Percentiles rank a stretch among this genome's conserved stretches.
phyloP scores from a whole-genome alignment of 768 basidiomycete genomes.

The Nidularia sp. region DNA sequence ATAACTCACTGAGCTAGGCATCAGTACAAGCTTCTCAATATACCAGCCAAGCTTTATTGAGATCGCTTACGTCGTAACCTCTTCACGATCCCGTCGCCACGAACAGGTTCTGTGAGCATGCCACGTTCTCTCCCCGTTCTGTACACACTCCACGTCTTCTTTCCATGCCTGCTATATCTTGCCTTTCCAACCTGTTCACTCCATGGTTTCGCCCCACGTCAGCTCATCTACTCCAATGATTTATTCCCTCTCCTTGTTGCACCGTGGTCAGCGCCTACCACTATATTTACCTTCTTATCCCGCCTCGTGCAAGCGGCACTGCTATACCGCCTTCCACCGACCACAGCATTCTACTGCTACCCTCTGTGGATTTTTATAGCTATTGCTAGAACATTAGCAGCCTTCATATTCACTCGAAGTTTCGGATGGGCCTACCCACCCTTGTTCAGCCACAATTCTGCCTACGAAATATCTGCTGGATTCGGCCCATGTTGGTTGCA shows the following conservation, averaged over 20 bases:
- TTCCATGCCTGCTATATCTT: conserved; percentile 10
- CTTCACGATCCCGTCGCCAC: background rate
- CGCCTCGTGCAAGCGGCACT: conserved; percentile 17
- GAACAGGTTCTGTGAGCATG: conserved; percentile 5
- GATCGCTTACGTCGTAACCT: too few species aligned
- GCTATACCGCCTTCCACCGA: conserved; percentile 10
- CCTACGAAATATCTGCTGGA: conserved; percentile 32
- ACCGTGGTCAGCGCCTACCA: conserved; percentile 27
- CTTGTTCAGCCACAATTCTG: conserved; percentile 33
- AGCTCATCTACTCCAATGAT: conserved; percentile 28
- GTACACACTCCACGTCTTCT: conserved; percentile 3
- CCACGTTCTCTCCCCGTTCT: background rate
- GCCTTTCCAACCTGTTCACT: conserved; percentile 10
- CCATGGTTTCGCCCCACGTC: conserved; percentile 28
- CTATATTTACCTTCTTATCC: conserved; percentile 17
- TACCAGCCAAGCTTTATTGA: too few species aligned
- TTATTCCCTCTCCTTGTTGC: conserved; percentile 25
- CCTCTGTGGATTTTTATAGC: conserved; percentile 21
- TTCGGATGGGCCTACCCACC: conserved; percentile 32
- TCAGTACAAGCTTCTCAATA: too few species aligned
- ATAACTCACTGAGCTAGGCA: too few species aligned
- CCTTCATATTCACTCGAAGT: conserved; percentile 17
- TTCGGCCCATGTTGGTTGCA: conserved; percentile 22
- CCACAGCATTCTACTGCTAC: conserved; percentile 14
- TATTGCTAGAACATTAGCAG: conserved; percentile 13